Evolutionary conservation across 305 asterid genomes (phyloP).

Genomic region (Nicotiana rustica): DNA sequence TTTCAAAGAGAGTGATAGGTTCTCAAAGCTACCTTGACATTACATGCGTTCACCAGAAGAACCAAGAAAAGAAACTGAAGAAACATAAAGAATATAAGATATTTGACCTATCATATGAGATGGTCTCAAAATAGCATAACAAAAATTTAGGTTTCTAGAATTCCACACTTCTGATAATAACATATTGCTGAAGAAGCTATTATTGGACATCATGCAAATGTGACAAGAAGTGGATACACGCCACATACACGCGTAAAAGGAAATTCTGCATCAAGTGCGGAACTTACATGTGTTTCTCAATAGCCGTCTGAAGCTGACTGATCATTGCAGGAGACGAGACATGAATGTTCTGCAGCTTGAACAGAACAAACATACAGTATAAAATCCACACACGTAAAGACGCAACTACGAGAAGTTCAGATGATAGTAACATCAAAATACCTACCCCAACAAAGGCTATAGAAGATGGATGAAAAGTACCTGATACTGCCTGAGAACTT

Average conservation of each 20-base stretch:
- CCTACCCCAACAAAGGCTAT: background rate
- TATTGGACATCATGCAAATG: constrained; percentile 18
- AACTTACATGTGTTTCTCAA: constrained; percentile 82
- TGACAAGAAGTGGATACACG: constrained; percentile 17
- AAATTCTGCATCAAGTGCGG: constrained; percentile 17
- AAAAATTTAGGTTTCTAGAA: constrained; percentile 2
- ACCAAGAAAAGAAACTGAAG: constrained; percentile 22
- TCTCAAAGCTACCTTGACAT: background rate
- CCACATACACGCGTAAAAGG: background rate
- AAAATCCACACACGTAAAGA: background rate
- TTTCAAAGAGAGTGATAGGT: background rate
- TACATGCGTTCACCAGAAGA: background rate
- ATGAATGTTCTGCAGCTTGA: constrained; percentile 62
- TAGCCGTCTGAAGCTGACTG: constrained; percentile 62
- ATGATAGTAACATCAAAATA: background rate
- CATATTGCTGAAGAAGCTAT: constrained; percentile 5
- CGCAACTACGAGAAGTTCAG: background rate
- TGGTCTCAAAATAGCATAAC: background rate
- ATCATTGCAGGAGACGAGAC: constrained; percentile 66
- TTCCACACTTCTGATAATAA: constrained; percentile 16
- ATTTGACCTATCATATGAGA: constrained; percentile 19
- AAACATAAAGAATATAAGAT: background rate
- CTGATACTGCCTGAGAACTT: constrained; percentile 69
- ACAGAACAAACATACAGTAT: constrained; percentile 35
- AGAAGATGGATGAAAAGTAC: constrained; percentile 46